phyloP scores from a whole-genome alignment of 2,329 filamentous ascomycete genomes.

The Phaeoacremonium minimum region DNA sequence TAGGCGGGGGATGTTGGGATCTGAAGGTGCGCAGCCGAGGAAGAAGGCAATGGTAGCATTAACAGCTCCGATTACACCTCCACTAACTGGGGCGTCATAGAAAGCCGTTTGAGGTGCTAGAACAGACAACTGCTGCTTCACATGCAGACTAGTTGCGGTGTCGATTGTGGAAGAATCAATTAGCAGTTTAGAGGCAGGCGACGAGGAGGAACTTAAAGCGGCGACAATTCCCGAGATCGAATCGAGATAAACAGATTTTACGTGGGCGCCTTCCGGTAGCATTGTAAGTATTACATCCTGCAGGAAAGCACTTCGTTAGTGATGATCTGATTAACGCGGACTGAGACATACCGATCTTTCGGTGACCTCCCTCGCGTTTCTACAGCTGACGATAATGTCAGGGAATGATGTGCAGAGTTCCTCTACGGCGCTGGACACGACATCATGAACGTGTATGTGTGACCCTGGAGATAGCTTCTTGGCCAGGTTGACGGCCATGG shows the following conservation, averaged over 20 bases:
- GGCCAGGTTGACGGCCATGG: conserved; percentile 46
- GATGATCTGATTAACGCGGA: conserved; percentile 12
- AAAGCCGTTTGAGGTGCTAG: conserved; percentile 13
- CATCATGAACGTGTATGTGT: conserved; percentile 43
- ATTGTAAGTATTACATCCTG: conserved; percentile 63
- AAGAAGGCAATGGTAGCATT: conserved; percentile 25
- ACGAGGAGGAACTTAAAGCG: too few relatives aligned
- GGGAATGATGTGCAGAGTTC: conserved; percentile 34
- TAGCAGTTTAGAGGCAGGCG: conserved; percentile 43
- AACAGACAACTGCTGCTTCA: conserved; percentile 6
- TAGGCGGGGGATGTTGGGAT: conserved; percentile 35
- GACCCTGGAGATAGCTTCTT: conserved; percentile 36
- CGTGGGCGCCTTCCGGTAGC: conserved; percentile 63
- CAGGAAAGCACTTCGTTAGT: neutral
- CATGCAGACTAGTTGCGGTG: conserved; percentile 48
- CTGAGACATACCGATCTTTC: conserved; percentile 46
- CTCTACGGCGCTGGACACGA: conserved; percentile 35
- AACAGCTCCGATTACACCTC: conserved; percentile 20
- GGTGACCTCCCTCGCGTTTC: conserved; percentile 41
- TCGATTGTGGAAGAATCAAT: conserved; percentile 72
- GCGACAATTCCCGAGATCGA: conserved; percentile 43
- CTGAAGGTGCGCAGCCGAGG: conserved; percentile 19
- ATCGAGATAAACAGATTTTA: conserved; percentile 53
- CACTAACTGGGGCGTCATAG: conserved; percentile 25
- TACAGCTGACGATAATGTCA: conserved; percentile 28